Evolutionary conservation across 176 grass and related monocot genomes (phyloP), one percentile per base, ranked within the genome.

Genomic region (Pontederia paniculata): DNA sequence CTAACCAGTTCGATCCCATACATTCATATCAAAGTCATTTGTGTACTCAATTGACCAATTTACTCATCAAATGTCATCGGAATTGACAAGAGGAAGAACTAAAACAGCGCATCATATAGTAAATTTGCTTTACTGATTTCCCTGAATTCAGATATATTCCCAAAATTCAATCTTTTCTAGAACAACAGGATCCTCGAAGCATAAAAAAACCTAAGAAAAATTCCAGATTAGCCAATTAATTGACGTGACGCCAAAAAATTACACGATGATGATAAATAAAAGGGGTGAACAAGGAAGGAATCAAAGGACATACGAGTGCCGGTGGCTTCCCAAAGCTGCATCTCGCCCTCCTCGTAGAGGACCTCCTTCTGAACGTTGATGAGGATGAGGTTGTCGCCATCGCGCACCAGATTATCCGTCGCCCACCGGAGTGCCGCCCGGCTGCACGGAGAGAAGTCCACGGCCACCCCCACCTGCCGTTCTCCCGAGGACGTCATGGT

Each of bases 361-460:
- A 57, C 62, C 63, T 89, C 86, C 81, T 89, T 89, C 71, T 78
- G 42, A 48, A 67, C 81, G 71, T 84, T 78, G 48, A 89, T 60
- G 52, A 89, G 54, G 48, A 89, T 60, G 48, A 89, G 58, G 67
- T 76, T 71, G 71, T 89, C 86, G 71, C 81, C 81, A 49, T 75
- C 2, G 66, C 81, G 77, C 53, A 84, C 77, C 48, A 81, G 58
- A 81, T 89, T 81, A 70, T 69, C 86, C 67, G 54, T 77, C 63
- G 86, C 77, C 86, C 86, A 89, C 57, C 55, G 63, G 52, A 84
- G 86, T 67, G 86, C 86, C 14, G 41, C 71, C 44, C 76, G 72
- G 81, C 86, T 84, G 66, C 77, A 75, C 46, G 76, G 60, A 9
- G 86, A 89, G 81, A 89, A 89, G 67, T 89, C 86, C 74, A 69